These are phyloP conservation scores for Scytalidium sp. DNA, from an alignment of 2,329 filamentous ascomycete genomes.

Conservation along the genomic window DNA sequence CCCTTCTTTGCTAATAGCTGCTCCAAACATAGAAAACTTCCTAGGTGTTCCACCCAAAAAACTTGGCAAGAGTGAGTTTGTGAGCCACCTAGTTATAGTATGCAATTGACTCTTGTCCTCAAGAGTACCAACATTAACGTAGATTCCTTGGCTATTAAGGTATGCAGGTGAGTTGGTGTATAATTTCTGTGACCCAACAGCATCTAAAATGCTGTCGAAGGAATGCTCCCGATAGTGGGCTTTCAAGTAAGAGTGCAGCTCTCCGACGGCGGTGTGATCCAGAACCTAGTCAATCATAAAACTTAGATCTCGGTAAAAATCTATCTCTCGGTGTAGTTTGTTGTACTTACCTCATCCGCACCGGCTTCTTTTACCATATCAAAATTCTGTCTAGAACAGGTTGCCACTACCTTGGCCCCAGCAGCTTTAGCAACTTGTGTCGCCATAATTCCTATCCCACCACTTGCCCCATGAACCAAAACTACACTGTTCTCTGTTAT, in stretches of 20 bases:
- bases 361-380: conserved; percentile 44
- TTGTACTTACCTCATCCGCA: conserved; percentile 40
- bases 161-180: conserved; percentile 38
- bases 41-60: conserved; percentile 32
- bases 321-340: background rate
- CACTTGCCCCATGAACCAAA: conserved; percentile 48
- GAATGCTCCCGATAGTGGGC: conserved; percentile 26
- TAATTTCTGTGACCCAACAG: conserved; percentile 44
- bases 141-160: conserved; percentile 34
- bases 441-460: conserved; percentile 44
- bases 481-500: conserved; percentile 37
- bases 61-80: conserved; percentile 36
- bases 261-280: conserved; percentile 36
- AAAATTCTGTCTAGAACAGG: conserved; percentile 45
- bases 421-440: conserved; percentile 42
- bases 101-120: conserved; percentile 23
- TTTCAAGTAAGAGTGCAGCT: conserved; percentile 33
- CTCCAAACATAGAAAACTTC: conserved; percentile 10
- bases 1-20: conserved; percentile 23
- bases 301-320: background rate
- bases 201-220: conserved; percentile 47
- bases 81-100: conserved; percentile 32
- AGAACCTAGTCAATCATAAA: conserved; percentile 28
- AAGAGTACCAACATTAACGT: conserved; percentile 37
- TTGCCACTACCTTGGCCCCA: conserved; percentile 41